A percentile compares a stretch with the other conserved stretches of the same genome.
These are phyloP conservation scores for Pyrenula massariospora DNA, from an alignment of 495 filamentous ascomycete genomes.

Conservation along the genomic window DNA sequence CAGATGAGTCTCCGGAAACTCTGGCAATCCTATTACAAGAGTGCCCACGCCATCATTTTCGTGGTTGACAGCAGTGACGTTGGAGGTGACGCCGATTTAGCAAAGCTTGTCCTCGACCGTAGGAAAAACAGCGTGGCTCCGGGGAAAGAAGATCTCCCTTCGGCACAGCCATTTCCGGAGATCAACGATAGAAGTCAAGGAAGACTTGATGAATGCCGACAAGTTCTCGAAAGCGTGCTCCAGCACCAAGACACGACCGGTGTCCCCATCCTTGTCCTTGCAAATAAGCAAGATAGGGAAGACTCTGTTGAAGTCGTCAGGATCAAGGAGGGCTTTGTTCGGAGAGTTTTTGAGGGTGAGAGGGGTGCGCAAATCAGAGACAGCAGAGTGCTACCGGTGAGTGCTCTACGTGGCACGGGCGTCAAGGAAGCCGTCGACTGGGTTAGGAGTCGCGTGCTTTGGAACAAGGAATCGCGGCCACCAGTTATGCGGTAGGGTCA, in stretches of 20 bases:
- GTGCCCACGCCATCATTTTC: slow-evolving; percentile 93
- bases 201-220: slow-evolving; percentile 73
- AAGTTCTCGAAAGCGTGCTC: slow-evolving; percentile 77
- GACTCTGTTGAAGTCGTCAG: slow-evolving; percentile 95
- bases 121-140: slow-evolving; percentile 2
- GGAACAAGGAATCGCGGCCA: slow-evolving; percentile 88
- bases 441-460: slow-evolving; percentile 80
- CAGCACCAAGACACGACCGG: slow-evolving; percentile 75
- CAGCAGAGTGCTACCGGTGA: slow-evolving; percentile 81
- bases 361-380: slow-evolving; percentile 75
- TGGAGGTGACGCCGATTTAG: slow-evolving; percentile 55
- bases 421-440: slow-evolving; percentile 94
- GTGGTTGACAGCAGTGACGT: slow-evolving; percentile 91
- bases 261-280: slow-evolving; percentile 82
- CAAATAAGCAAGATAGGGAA: slow-evolving; percentile 96
- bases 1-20: slow-evolving; percentile 80
- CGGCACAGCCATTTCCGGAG: slow-evolving; percentile 16
- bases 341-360: slow-evolving; percentile 89
- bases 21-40: slow-evolving; percentile 91
- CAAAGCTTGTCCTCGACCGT: slow-evolving; percentile 11
- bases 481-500: slow-evolving; percentile 74
- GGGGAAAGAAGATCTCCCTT: background rate
- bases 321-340: slow-evolving; percentile 91
- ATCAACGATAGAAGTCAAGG: slow-evolving; percentile 42
- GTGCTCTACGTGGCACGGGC: slow-evolving; percentile 80